Base-by-base conservation (phyloP, 129 eudicot species). In the Centella asiatica region DNA sequence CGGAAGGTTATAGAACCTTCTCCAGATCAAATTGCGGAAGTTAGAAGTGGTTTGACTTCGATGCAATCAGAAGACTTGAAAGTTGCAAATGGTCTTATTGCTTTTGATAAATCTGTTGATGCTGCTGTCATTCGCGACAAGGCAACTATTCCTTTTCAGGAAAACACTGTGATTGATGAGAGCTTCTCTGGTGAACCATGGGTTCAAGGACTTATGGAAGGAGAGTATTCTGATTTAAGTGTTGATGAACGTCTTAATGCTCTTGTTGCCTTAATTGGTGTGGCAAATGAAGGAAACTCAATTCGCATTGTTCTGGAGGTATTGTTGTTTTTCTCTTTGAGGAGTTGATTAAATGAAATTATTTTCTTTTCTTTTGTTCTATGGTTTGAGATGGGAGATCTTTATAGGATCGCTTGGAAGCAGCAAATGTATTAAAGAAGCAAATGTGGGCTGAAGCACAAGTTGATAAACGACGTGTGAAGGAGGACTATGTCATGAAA, bases 381-480 rank as follows among this genome's bases (percentile, higher is more conserved):
- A 14, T 24, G 51, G 67, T 58, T 53, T 79, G 66, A 65, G 45
- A 45, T 32, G 34, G 19, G 57, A 29, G 3, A 58, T 24, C 22
- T 74, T 69, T 74, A n/a, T 72, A 90, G 97, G 98, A 87, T 45
- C 95, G 98, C 22, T 66, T 83, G 72, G 98, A 90, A 66, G 87
- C 95, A 48, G 95, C 98, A 47, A 81, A 76, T 82, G 79, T 89
- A 27, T 45, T 90, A 63, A 90, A 90, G 85, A 90, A 90, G 78
- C 98, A 90, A 65, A 86, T 87, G 89, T 90, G 85, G 95, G 87
- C 89, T 4, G 98, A 90, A 63, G 95, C 90, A 14, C 95, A 84
- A 64, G 71, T 81, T 14, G 94, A 86, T 68, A 90, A 85, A 62
- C 80, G 95, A 18, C 85, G 94, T 12, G 34, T 80, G 65, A 84